phyloP scores from a whole-genome alignment of 306 rosid species.

The Spatholobus suberectus region DNA sequence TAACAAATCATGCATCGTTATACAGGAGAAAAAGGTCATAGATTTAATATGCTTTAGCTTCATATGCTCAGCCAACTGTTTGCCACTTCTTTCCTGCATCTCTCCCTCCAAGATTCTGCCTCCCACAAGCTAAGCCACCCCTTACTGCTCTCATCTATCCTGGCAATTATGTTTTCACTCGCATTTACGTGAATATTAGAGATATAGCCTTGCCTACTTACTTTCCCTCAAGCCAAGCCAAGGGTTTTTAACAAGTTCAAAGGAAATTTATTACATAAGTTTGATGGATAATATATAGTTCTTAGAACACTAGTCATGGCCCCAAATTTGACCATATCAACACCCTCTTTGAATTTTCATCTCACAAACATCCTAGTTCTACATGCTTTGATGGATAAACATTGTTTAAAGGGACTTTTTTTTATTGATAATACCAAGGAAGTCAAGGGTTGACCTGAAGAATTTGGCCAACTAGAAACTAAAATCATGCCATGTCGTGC shows the following conservation, averaged over 20 bases:
- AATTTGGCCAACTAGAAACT: background rate
- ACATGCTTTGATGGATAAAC: background rate
- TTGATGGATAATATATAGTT: background rate
- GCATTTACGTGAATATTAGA: background rate
- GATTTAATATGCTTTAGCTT: background rate
- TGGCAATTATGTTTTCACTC: background rate
- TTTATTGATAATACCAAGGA: background rate
- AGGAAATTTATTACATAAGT: background rate
- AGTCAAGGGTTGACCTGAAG: background rate
- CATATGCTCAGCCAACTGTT: background rate
- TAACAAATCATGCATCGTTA: background rate
- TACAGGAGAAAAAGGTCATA: background rate
- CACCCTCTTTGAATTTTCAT: conserved; percentile 2
- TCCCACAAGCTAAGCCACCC: background rate
- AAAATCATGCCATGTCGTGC: background rate
- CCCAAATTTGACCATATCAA: background rate
- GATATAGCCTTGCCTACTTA: background rate
- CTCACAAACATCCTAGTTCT: background rate
- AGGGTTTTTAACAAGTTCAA: background rate
- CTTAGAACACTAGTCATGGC: background rate
- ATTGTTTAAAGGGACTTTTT: background rate
- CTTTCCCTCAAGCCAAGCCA: background rate
- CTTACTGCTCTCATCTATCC: background rate
- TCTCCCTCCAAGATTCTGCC: background rate
- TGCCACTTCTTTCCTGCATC: background rate